These are phyloP conservation scores for Verticillium tricorpus DNA, from an alignment of 2,329 filamentous ascomycete genomes.

Conservation along the genomic window DNA sequence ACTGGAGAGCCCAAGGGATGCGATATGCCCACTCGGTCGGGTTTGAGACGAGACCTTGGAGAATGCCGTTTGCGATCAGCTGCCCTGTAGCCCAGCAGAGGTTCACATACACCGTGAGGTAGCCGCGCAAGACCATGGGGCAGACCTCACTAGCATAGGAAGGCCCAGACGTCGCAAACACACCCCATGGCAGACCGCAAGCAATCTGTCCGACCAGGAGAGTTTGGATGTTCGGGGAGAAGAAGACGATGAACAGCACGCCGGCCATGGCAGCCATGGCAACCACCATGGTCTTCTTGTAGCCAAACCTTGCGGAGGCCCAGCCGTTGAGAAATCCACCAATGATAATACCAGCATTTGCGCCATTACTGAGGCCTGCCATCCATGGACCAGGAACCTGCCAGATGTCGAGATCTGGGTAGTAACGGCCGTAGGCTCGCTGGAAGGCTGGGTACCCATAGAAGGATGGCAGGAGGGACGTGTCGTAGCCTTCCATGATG, in stretches of 20 bases:
- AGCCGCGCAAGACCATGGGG: slow-evolving; percentile 33
- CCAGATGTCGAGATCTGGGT: slow-evolving; percentile 20
- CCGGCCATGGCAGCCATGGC: slow-evolving; percentile 29
- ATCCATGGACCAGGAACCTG: slow-evolving; percentile 36
- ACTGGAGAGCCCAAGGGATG: slow-evolving; percentile 34
- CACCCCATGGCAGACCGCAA: slow-evolving; percentile 32
- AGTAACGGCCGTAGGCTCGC: slow-evolving; percentile 23
- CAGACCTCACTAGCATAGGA: slow-evolving; percentile 38
- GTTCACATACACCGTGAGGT: slow-evolving; percentile 36
- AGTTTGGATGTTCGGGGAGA: slow-evolving; percentile 35
- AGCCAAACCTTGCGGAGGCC: slow-evolving; percentile 37
- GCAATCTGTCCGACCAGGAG: slow-evolving; percentile 37
- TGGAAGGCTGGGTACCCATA: slow-evolving; percentile 28
- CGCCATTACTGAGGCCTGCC: slow-evolving; percentile 31
- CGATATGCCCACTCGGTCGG: slow-evolving; percentile 30
- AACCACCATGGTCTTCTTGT: slow-evolving; percentile 20
- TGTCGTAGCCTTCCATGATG: slow-evolving; percentile 43
- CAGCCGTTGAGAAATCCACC: slow-evolving; percentile 33
- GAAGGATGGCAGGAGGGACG: slow-evolving; percentile 28
- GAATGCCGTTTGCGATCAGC: slow-evolving; percentile 32
- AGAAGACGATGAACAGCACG: slow-evolving; percentile 44
- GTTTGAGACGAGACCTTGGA: slow-evolving; percentile 28
- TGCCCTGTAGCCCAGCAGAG: slow-evolving; percentile 37
- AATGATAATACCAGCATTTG: slow-evolving; percentile 25
- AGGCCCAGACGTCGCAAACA: slow-evolving; percentile 36